Base-by-base conservation (phyloP, 805 yeast genomes). In the Pichia californica region DNA sequence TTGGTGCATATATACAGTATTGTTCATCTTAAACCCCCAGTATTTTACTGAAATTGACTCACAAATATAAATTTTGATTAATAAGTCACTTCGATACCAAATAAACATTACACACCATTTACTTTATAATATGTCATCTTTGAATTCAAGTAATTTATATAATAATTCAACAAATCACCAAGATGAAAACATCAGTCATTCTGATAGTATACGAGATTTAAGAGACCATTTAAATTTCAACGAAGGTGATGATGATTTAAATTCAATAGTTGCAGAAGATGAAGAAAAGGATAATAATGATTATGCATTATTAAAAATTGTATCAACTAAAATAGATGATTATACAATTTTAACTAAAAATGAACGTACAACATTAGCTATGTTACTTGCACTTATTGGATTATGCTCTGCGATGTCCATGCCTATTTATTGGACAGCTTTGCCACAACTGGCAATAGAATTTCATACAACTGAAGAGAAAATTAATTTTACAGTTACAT, bases 361-460 rank as follows among this genome's bases (percentile, higher is more conserved):
- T 4, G 82, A 78, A 38, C 69, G 70, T 49, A 43, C 56, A 16
- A 30, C 68, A 5, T 51, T 80, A 28, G 71, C 68, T 2, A 48
- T 51, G 6, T 62, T 64, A 26, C 70, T 69, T 46, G 74, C 72
- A 2, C 49, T 66, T 4, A 62, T 75, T 2, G 84, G 86, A 0
- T 62, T 78, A 33, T 80, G 83, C 68, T 84, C 94, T 2, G 68
- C 93, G 0, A 66, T 84, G 3, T 78, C 89, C 0, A 75, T 82
- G 50, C 84, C 94, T 0, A 84, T 87, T 11, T 88, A 84, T 57
- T 82, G 84, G 62, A 95, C 95, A 0, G 88, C 88, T 0, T 62
- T 88, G 15, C 76, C 80, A 0, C 67, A 71, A 5, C 64, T 88
- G 8, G 76, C 79, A 38, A 50, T 59, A 0, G 61, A 76, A 25